Evolutionary conservation across 2,329 filamentous ascomycete genomes (phyloP), one percentile per base, ranked within the genome.

Genomic region (Paramyrothecium sp.): DNA sequence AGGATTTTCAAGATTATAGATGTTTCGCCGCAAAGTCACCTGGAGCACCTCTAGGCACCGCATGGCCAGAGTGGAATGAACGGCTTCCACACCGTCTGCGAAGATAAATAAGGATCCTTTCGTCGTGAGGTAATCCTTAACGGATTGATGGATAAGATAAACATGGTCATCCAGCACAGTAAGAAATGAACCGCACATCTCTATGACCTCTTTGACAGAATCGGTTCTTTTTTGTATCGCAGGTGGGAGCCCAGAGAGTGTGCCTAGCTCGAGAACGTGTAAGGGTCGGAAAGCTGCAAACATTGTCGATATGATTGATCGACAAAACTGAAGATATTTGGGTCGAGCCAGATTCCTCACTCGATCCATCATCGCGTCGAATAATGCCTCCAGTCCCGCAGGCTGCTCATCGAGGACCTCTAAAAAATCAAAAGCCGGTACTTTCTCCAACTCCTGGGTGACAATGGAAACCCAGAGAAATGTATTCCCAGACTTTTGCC

Each of bases 131-230:
- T 68, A 71, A 26, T 70, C 68, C 58, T 69, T 70, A 12, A 65
- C 68, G 16, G 69, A 69, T 54, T 71, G 65, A 50, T 72, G 67
- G 19, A 71, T 63, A 26, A 66, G 56, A 57, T 56, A 61, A 34
- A 69, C 60, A 3, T 52, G 65, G 21, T 51, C 38, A 16, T 63
- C 58, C n/a, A 23, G 58, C 21, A 68, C 20, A 19, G 62, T 63
- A 1, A 71, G 62, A 60, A 72, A 69, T 12, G 66, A 69, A 56
- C 65, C 60, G 57, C 67, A 71, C 11, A 48, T 57, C 7, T 63
- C 55, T 3, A 69, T 53, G 52, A 61, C 59, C 50, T 44, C 38
- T 44, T 19, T 44, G 13, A 44, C 13, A 16, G 38, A 44, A 4
- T 44, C 38, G n/a, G 13, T 44, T 19, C 48, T n/a, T 54, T 33